Conservation (phyloP, 2,329 filamentous ascomycete species). For the Mycosphaerelloides madeirae region DNA sequence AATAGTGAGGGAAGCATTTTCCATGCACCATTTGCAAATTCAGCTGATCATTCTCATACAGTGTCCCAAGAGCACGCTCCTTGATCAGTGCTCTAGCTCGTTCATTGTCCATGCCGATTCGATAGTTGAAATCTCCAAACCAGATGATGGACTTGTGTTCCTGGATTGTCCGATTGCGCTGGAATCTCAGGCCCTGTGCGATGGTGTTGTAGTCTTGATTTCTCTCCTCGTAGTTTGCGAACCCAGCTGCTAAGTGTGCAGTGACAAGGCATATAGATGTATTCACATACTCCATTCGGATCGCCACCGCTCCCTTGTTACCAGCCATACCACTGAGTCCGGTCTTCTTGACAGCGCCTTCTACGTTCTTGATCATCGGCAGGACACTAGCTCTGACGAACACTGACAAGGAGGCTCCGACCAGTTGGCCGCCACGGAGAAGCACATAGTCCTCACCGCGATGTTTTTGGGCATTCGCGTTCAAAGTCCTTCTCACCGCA, state of each 20-base stretch:
- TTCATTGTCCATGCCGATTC: constrained; percentile 79
- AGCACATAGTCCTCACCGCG: constrained; percentile 79
- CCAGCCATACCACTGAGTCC: constrained; percentile 96
- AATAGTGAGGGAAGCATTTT: constrained; percentile 83
- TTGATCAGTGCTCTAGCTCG: constrained; percentile 70
- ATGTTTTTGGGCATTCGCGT: constrained; percentile 60
- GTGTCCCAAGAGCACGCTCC: constrained; percentile 64
- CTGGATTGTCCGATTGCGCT: constrained; percentile 83
- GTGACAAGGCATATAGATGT: constrained; percentile 94
- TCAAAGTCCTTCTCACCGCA: constrained; percentile 72
- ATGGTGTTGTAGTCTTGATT: constrained; percentile 92
- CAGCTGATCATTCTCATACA: constrained; percentile 92
- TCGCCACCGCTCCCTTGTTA: constrained; percentile 96
- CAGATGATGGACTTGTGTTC: constrained; percentile 90
- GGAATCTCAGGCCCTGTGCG: constrained; percentile 79
- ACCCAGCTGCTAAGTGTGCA: constrained; percentile 91
- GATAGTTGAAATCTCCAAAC: constrained; percentile 98
- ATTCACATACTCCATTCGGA: constrained; percentile 89
- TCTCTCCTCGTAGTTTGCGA: constrained; percentile 92
- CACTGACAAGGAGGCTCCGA: constrained; percentile 86
- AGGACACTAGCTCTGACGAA: constrained; percentile 79
- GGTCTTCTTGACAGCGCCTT: constrained; percentile 90
- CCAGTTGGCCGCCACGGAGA: constrained; percentile 85
- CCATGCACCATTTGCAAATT: constrained; percentile 96
- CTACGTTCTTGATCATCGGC: constrained; percentile 86